Percentiles rank a stretch among this genome's conserved stretches.
phyloP scores from a whole-genome alignment of 441 rosid genomes.

The Populus hybrid region DNA sequence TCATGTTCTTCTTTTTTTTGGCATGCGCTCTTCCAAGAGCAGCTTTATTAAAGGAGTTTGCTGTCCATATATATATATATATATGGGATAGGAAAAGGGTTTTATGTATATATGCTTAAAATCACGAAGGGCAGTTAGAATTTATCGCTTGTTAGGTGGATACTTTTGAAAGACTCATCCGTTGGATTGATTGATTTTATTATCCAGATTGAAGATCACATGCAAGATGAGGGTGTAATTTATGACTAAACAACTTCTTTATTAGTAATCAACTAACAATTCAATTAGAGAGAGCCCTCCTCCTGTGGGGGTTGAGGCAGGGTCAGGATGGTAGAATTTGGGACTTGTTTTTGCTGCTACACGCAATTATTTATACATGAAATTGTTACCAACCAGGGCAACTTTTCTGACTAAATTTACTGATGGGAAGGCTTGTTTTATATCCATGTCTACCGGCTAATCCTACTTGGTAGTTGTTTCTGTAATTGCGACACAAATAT shows the following conservation, averaged over 20 bases:
- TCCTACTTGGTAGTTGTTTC: slow-evolving; percentile 3
- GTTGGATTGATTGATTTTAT: background rate
- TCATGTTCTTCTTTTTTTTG: background rate
- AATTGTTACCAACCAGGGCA: background rate
- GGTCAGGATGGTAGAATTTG: too few species aligned
- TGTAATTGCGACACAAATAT: background rate
- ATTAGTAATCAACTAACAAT: background rate
- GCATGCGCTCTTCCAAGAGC: background rate
- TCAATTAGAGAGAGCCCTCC: background rate
- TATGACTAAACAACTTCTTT: background rate
- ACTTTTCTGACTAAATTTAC: background rate
- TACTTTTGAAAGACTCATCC: background rate
- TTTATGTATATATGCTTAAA: too few species aligned
- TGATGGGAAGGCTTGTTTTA: background rate
- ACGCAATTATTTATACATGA: background rate
- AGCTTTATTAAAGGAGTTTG: background rate
- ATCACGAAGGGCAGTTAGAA: too few species aligned
- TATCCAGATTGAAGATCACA: background rate
- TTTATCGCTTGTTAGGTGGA: background rate
- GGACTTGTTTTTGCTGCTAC: background rate
- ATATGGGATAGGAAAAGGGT: too few species aligned
- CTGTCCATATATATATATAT: too few species aligned
- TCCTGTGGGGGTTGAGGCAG: background rate
- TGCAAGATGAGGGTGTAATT: background rate
- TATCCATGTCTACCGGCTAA: background rate